Evolutionary conservation across 805 yeast species (phyloP).

Genomic region (Kuraishia cidri): DNA sequence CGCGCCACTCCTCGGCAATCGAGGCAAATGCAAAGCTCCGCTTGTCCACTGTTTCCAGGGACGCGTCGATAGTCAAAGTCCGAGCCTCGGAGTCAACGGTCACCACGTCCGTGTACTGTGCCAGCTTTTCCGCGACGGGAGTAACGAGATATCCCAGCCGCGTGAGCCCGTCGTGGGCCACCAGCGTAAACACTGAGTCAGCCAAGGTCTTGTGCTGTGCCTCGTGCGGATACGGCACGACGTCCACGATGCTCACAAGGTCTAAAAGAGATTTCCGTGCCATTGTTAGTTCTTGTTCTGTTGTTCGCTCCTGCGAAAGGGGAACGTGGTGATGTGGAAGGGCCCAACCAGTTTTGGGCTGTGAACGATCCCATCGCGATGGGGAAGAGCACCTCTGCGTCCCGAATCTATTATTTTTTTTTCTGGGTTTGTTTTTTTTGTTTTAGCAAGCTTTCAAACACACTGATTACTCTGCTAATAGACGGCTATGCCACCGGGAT

Average conservation of each 20-base stretch:
- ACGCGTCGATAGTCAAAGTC: conserved; percentile 18
- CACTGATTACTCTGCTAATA: too few relatives aligned
- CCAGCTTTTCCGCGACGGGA: conserved; percentile 20
- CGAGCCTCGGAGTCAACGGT: conserved; percentile 14
- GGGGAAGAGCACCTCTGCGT: too few relatives aligned
- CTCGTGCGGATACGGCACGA: conserved; percentile 16
- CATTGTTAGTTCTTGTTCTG: conserved; percentile 1
- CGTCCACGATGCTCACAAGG: conserved; percentile 18
- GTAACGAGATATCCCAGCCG: conserved; percentile 29
- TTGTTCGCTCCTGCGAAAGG: neutral
- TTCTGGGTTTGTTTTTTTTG: neutral
- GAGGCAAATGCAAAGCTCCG: conserved; percentile 29
- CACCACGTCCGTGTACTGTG: conserved; percentile 10
- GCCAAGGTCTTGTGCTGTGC: conserved; percentile 6
- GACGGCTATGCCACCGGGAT: conserved; percentile 5
- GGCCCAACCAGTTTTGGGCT: too few relatives aligned
- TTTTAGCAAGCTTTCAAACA: too few relatives aligned
- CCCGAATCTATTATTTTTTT: too few relatives aligned
- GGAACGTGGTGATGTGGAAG: neutral
- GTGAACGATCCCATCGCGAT: too few relatives aligned
- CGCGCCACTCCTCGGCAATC: conserved; percentile 32
- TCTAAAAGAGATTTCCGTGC: conserved; percentile 7
- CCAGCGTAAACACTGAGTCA: conserved; percentile 17
- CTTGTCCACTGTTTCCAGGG: conserved; percentile 26
- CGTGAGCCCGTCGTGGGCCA: conserved; percentile 24